Evolutionary conservation across 2,329 filamentous ascomycete genomes (phyloP).

Genomic region (Diaporthe ampelina): DNA sequence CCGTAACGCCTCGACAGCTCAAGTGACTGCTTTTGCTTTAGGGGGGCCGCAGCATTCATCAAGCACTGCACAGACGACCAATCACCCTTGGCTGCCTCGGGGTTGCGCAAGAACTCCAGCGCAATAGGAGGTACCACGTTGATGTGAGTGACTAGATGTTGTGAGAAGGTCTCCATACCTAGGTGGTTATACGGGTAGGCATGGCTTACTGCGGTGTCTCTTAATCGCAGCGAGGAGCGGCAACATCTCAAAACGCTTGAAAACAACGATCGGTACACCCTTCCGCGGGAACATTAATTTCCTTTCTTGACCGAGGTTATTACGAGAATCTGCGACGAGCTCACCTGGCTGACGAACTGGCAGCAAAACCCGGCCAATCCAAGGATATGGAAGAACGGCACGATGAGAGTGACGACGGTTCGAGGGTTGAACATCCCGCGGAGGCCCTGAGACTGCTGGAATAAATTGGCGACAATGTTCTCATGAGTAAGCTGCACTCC

Average conservation of each 20-base stretch:
- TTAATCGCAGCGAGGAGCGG: constrained; percentile 30
- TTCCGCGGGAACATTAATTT: background rate
- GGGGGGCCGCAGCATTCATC: constrained; percentile 44
- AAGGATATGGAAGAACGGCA: constrained; percentile 39
- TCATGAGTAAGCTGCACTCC: constrained; percentile 39
- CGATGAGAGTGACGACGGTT: constrained; percentile 36
- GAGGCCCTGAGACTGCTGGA: constrained; percentile 37
- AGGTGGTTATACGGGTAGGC: no score
- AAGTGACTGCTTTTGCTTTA: constrained; percentile 38
- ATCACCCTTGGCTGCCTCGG: constrained; percentile 21
- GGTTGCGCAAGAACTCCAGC: constrained; percentile 37
- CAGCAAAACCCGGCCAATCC: constrained; percentile 38
- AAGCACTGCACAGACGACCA: constrained; percentile 43
- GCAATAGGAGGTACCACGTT: constrained; percentile 39
- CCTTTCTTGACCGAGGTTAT: no score
- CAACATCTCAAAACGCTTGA: constrained; percentile 34
- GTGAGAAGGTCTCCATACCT: background rate
- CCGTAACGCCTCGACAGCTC: constrained; percentile 30
- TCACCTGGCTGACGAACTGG: constrained; percentile 38
- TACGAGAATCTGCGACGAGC: background rate
- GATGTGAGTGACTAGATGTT: constrained; percentile 35
- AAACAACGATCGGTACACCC: constrained; percentile 41
- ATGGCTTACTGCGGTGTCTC: constrained; percentile 32
- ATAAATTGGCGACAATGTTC: constrained; percentile 39
- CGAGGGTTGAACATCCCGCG: constrained; percentile 32